Percentiles rank a stretch among this genome's conserved stretches.
Conservation (phyloP, 2,329 filamentous ascomycete genomes). For the Penicillium digitatum region DNA sequence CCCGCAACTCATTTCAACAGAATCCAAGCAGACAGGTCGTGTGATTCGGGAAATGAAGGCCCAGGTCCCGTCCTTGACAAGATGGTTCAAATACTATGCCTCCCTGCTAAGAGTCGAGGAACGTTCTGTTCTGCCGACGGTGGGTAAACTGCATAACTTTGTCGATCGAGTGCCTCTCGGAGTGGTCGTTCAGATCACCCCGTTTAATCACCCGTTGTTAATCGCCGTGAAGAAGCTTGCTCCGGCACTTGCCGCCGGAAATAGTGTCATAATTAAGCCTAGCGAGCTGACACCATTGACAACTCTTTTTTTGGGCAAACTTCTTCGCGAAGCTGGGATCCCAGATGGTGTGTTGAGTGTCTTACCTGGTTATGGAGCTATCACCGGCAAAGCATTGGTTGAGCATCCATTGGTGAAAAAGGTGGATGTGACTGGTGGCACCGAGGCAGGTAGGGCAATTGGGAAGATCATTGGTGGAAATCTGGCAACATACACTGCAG, state of each 20-base stretch:
- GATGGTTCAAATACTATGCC: slow-evolving; percentile 69
- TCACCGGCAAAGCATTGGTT: slow-evolving; percentile 40
- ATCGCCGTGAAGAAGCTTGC: slow-evolving; percentile 41
- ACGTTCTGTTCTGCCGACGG: slow-evolving; percentile 61
- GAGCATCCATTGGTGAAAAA: slow-evolving; percentile 31
- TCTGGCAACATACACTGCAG: slow-evolving; percentile 34
- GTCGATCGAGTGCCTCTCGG: slow-evolving; percentile 37
- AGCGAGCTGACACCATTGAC: slow-evolving; percentile 45
- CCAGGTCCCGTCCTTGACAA: slow-evolving; percentile 55
- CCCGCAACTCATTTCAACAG: slow-evolving; percentile 56
- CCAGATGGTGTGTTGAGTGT: slow-evolving; percentile 45
- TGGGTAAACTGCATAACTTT: slow-evolving; percentile 39
- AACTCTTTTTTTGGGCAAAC: slow-evolving; percentile 37
- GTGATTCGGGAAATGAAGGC: slow-evolving; percentile 66
- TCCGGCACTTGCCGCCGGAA: slow-evolving; percentile 41
- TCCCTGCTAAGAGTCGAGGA: slow-evolving; percentile 64
- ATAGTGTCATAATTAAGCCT: slow-evolving; percentile 40
- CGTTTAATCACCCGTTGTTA: slow-evolving; percentile 39
- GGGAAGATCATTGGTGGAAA: slow-evolving; percentile 32
- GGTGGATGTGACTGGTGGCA: slow-evolving; percentile 35
- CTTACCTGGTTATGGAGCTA: slow-evolving; percentile 52
- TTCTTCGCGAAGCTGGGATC: slow-evolving; percentile 44
- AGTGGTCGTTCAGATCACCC: slow-evolving; percentile 40
- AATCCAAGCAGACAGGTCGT: slow-evolving; percentile 65
- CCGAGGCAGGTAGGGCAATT: slow-evolving; percentile 34